Percentiles rank a stretch among this genome's conserved stretches.
phyloP scores from a whole-genome alignment of 345 rosid species.

The Boechera stricta region DNA sequence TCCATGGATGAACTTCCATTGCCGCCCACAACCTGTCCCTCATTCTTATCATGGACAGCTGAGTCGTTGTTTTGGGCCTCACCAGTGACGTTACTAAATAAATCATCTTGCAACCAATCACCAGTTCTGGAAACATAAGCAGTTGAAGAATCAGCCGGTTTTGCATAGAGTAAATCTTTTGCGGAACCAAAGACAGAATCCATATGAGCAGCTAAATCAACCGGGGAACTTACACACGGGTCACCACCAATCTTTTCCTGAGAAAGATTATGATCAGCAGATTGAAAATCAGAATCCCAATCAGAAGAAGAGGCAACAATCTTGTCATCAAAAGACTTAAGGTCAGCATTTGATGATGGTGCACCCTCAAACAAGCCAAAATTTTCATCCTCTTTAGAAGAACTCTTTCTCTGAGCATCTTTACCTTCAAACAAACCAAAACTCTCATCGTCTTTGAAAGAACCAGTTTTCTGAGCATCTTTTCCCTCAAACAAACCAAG shows the following conservation, averaged over 20 bases:
- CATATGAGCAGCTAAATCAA: conserved; percentile 64
- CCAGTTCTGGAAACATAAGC: conserved; percentile 47
- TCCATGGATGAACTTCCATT: conserved; percentile 49
- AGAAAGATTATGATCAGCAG: conserved; percentile 45
- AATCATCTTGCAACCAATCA: conserved; percentile 60
- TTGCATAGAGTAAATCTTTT: conserved; percentile 42
- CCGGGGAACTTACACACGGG: conserved; percentile 53
- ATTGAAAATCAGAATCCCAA: conserved; percentile 61
- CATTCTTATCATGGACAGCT: conserved; percentile 30
- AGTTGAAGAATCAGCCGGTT: conserved; percentile 44
- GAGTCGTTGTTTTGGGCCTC: conserved; percentile 42
- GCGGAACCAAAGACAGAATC: conserved; percentile 66
- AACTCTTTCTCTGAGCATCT: conserved; percentile 39
- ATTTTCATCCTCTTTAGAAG: conserved; percentile 31
- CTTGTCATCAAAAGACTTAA: conserved; percentile 40
- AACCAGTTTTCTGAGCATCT: conserved; percentile 30
- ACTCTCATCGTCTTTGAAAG: conserved; percentile 28
- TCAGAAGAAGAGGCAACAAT: conserved; percentile 51
- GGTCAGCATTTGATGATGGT: conserved; percentile 46
- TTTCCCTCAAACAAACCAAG: conserved; percentile 51
- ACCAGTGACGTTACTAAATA: conserved; percentile 46
- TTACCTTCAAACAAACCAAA: conserved; percentile 40
- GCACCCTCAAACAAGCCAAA: conserved; percentile 54
- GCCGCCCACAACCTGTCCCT: conserved; percentile 34
- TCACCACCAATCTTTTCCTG: conserved; percentile 48